These are phyloP conservation scores for Neurospora tetrasperma DNA, from an alignment of 495 filamentous ascomycete species.

Conservation along the genomic window DNA sequence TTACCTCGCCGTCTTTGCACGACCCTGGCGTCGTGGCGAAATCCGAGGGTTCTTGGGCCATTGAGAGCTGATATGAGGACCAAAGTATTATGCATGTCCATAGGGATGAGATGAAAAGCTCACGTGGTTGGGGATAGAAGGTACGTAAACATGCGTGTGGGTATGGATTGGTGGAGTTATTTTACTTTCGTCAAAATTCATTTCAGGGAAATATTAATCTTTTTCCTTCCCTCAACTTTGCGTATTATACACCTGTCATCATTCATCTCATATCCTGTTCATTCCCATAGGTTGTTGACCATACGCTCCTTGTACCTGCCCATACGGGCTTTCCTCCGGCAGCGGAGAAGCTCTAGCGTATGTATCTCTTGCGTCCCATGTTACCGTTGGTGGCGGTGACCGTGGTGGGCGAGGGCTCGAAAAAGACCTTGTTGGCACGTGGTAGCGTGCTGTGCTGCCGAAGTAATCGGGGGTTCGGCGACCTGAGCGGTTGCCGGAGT, in stretches of 20 bases:
- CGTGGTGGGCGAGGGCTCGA: constrained; percentile 36
- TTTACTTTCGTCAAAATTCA: not conserved
- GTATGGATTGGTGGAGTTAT: not conserved
- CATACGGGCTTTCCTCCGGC: constrained; percentile 17
- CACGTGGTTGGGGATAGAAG: not conserved
- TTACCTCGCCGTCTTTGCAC: not conserved
- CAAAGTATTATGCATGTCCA: not conserved
- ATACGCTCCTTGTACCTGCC: not conserved
- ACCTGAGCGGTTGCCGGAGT: constrained; percentile 17
- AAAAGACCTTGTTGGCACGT: constrained; percentile 35
- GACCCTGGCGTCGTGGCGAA: not conserved
- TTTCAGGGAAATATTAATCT: not conserved
- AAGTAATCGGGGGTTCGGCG: constrained; percentile 41
- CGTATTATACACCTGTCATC: not conserved
- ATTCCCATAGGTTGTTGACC: constrained; percentile 36
- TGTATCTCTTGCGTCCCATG: constrained; percentile 30
- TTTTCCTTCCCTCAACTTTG: not conserved
- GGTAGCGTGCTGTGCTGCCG: constrained; percentile 35
- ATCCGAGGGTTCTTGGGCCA: not conserved
- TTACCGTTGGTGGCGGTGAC: constrained; percentile 20
- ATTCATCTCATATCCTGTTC: constrained; percentile 32
- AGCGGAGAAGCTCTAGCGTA: constrained; percentile 20
- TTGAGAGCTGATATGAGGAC: not conserved
- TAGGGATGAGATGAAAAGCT: not conserved
- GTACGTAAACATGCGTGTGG: not conserved